Conservation (phyloP, 2,329 filamentous ascomycete genomes). For the Cladosporium colombiae region DNA sequence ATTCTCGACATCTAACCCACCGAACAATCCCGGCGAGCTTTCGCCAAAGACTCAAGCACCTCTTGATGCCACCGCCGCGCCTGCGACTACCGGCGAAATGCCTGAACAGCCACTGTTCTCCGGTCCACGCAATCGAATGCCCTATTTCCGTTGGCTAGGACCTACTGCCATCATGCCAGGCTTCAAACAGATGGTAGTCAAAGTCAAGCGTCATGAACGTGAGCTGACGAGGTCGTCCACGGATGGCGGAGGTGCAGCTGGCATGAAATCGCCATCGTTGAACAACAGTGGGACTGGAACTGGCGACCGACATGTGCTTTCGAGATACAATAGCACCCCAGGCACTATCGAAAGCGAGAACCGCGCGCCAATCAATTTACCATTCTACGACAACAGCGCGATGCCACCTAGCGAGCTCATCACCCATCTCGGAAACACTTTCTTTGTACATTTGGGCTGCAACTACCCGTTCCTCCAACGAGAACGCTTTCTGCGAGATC, state of each 20-base stretch:
- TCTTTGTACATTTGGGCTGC: conserved; percentile 80
- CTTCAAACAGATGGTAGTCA: conserved; percentile 89
- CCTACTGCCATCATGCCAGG: conserved; percentile 88
- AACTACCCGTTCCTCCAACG: conserved; percentile 81
- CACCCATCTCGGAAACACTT: conserved; percentile 73
- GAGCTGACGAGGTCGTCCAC: conserved; percentile 60
- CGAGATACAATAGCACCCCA: conserved; percentile 27
- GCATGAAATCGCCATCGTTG: conserved; percentile 32
- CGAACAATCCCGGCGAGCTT: background rate
- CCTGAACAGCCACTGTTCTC: conserved; percentile 32
- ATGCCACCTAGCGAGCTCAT: conserved; percentile 74
- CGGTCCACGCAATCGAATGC: conserved; percentile 63
- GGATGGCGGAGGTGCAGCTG: conserved; percentile 36
- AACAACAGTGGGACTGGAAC: conserved; percentile 11
- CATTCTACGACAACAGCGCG: conserved; percentile 75
- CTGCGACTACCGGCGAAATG: background rate
- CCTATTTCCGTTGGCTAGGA: conserved; percentile 88
- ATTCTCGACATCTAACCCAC: conserved; percentile 2
- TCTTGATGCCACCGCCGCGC: background rate
- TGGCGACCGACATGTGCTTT: conserved; percentile 23
- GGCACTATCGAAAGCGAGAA: conserved; percentile 40
- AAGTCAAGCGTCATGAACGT: conserved; percentile 66
- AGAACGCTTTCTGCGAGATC: conserved; percentile 69
- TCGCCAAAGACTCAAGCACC: background rate
- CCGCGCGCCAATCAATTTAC: conserved; percentile 50